These are phyloP conservation scores for Microbotryomycetes sp. DNA, from an alignment of 1,284 basidiomycete species.

Conservation along the genomic window DNA sequence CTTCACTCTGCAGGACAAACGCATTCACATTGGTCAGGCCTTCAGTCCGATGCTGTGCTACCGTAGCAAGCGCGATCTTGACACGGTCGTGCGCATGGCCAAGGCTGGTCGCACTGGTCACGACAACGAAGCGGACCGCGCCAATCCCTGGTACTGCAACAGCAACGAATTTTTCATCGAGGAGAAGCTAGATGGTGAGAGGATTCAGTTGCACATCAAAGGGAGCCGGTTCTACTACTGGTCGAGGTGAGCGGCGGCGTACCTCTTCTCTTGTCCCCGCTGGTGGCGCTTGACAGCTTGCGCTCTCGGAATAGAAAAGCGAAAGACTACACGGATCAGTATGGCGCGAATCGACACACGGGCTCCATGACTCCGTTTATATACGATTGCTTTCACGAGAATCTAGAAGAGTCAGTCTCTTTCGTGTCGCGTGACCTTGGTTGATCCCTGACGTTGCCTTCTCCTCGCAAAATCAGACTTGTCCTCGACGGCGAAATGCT, in stretches of 20 bases:
- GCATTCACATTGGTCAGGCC: conserved; percentile 67
- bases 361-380: conserved; percentile 84
- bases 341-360: conserved; percentile 53
- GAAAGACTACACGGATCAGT: conserved; percentile 87
- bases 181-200: conserved; percentile 91
- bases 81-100: conserved; percentile 76
- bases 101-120: conserved; percentile 47
- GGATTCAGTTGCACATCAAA: conserved; percentile 86
- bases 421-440: neutral
- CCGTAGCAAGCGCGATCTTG: conserved; percentile 60
- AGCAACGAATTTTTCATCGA: conserved; percentile 74
- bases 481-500: conserved; percentile 95
- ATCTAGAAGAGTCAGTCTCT: conserved; percentile 65
- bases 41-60: conserved; percentile 92
- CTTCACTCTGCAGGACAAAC: conserved; percentile 57
- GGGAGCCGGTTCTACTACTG: conserved; percentile 84
- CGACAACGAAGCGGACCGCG: conserved; percentile 60
- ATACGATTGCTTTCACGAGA: conserved; percentile 61
- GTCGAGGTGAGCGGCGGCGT: conserved; percentile 64
- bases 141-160: conserved; percentile 20
- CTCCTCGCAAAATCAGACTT: conserved; percentile 53
- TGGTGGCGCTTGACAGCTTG: no score
- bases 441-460: neutral
- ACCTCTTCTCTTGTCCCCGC: neutral
- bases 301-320: conserved; percentile 58